Evolutionary conservation across 2,329 filamentous ascomycete species (phyloP).

Genomic region (Clonostachys solani): DNA sequence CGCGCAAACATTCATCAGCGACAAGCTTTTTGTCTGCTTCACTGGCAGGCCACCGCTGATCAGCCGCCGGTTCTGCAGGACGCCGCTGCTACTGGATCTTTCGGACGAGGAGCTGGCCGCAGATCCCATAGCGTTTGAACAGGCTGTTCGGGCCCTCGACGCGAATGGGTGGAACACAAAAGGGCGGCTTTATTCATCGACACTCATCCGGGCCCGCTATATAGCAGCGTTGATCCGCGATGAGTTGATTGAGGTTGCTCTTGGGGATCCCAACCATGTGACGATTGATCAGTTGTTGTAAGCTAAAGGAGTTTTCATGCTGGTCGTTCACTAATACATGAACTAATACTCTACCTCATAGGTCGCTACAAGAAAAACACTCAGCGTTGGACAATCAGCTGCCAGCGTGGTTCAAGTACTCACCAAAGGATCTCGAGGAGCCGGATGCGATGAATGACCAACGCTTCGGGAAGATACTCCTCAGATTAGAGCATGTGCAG

Average conservation of each 20-base stretch:
- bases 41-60: conserved; percentile 50
- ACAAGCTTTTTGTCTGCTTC: conserved; percentile 47
- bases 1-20: conserved; percentile 30
- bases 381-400: too few species aligned
- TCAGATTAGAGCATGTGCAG: conserved; percentile 44
- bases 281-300: neutral
- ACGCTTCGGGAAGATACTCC: conserved; percentile 36
- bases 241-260: neutral
- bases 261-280: neutral
- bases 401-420: too few species aligned
- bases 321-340: too few species aligned
- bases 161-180: conserved; percentile 30
- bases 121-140: too few species aligned
- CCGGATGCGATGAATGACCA: too few species aligned
- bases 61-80: conserved; percentile 45
- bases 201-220: conserved; percentile 15
- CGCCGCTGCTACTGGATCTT: conserved; percentile 50
- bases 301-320: neutral
- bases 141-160: conserved; percentile 12
- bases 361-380: too few species aligned
- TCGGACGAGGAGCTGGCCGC: conserved; percentile 27
- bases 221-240: conserved; percentile 15
- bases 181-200: conserved; percentile 20
- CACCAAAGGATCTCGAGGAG: too few species aligned
- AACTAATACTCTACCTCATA: too few species aligned